Base-by-base conservation (phyloP, 169 alveolate genomes). In the Eimeria necatrix region DNA sequence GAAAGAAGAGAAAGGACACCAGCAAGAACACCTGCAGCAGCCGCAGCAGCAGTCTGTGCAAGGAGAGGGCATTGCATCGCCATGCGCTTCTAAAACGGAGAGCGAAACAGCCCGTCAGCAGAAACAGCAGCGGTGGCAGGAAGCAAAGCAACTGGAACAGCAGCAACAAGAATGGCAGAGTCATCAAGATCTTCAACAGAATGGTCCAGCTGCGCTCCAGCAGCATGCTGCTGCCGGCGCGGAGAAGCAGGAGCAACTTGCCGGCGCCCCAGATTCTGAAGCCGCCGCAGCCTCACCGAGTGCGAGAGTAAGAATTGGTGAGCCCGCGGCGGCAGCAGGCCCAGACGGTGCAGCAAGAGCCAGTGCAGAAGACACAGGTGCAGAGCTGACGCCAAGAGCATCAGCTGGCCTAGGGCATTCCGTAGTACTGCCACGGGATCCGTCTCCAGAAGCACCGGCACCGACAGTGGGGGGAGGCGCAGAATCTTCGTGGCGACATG, bases 261-360 rank as follows among this genome's bases (percentile, higher is more conserved):
- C 81, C 10, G 81, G 14, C 18, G 81, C 81, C 10, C 52, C 12
- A 70, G 53, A 70, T 26, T 18, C 53, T n/a, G 52, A 48, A n/a
- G 24, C 81, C 41, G 52, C 41, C 2, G 51, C 6, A 26, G 53
- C n/a, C 53, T 51, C 81, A 51, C 81, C 81, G 52, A 18, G 53
- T 70, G n/a, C 20, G 0, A 20, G 52, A 7, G 81, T n/a, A 10
- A 32, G 46, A 5, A 22, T 4, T n/a, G 83, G 12, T 52, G 26
- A 71, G 70, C 9, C 68, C 10, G 88, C 68, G 12, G 68, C 64
- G 48, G 87, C 87, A 78, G 68, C 87, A 71, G 83, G 83, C 48
- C 83, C 71, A 7, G 71, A 60, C 41, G 41, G 41, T 32, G 41
- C 41, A 32, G 41, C 3, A 32, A 32, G 41, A 32, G 41, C 41